These are phyloP conservation scores for Pleurotus eryngii DNA, from an alignment of 768 basidiomycete species.

Conservation along the genomic window DNA sequence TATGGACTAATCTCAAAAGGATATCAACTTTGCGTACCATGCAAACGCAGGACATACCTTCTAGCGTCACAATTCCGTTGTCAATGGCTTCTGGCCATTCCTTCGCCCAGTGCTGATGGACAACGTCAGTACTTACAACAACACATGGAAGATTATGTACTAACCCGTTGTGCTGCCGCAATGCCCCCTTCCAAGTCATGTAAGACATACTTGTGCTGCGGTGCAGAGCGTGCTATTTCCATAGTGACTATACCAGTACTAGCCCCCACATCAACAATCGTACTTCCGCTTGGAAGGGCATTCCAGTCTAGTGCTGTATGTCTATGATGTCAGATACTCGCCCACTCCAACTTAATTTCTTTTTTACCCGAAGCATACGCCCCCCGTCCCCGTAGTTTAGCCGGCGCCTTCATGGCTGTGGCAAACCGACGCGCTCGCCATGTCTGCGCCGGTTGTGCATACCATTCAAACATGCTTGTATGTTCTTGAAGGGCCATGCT, in stretches of 20 bases:
- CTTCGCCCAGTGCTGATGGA: conserved; percentile 8
- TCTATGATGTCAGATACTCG: background rate
- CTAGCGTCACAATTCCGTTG: conserved; percentile 13
- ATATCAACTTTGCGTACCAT: background rate
- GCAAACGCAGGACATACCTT: conserved; percentile 11
- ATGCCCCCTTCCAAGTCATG: conserved; percentile 21
- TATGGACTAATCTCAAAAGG: conserved; percentile 19
- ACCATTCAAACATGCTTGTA: conserved; percentile 22
- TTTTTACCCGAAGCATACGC: background rate
- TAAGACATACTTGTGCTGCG: conserved; percentile 20
- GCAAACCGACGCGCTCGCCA: conserved; percentile 22
- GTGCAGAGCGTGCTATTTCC: conserved; percentile 14
- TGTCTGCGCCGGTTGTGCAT: conserved; percentile 18
- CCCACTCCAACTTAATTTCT: background rate
- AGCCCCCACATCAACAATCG: conserved; percentile 29
- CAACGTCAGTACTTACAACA: too few relatives aligned
- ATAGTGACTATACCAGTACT: conserved; percentile 23
- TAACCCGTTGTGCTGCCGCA: conserved; percentile 11
- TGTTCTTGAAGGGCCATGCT: conserved; percentile 11
- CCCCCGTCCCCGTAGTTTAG: background rate
- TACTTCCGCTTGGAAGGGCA: conserved; percentile 13
- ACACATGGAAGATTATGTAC: background rate
- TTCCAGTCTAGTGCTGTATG: conserved; percentile 22
- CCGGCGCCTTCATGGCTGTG: conserved; percentile 26
- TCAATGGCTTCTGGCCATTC: conserved; percentile 13